Base-by-base conservation (phyloP, 2,329 filamentous ascomycete genomes). In the Fusarium duplospermum region DNA sequence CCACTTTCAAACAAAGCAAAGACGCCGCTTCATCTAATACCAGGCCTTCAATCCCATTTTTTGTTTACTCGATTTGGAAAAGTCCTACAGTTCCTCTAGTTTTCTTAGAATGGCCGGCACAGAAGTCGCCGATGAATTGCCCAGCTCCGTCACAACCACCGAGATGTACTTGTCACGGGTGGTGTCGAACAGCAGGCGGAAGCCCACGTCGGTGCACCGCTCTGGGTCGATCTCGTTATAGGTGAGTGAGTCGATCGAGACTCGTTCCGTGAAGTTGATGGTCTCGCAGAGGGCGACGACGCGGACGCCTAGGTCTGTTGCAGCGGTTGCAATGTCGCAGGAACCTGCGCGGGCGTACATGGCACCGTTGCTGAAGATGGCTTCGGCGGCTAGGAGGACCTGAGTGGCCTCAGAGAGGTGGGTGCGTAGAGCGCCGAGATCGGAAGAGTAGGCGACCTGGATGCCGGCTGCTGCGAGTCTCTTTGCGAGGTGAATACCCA, bases 301-400 rank as follows among this genome's bases (percentile, higher is more conserved):
- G 1, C 94, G 93, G 40, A 95, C 90, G 67, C 93, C 92, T 22
- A 91, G 87, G 66, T 93, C 90, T 61, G 92, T 90, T 7, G 95
- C 96, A 47, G 93, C 91, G 86, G 96, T 93, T 20, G 96, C 95
- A 11, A 98, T 89, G 68, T 96, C 90, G 27, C 94, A 94, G 4
- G 95, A 98, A 70, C 96, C 96, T 11, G 94, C 91, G 22, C 95
- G 91, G 6, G 93, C 96, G 83, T 97, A 97, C 77, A 99, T 89
- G 36, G 94, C 90, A 9, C 96, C 96, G 82, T 98, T 98, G 76
- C 94, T 95, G 85, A 98, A 96, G 91, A 99, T 96, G 42, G 94
- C 94, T 81, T 98, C 95, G 6, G 95, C 95, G 14, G 95, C 95
- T 2, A 98, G 94, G 4, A 99, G 87, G 61, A 98, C 89, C 11